These are phyloP conservation scores for Kernera saxatilis DNA, from an alignment of 345 rosid genomes.

Conservation along the genomic window DNA sequence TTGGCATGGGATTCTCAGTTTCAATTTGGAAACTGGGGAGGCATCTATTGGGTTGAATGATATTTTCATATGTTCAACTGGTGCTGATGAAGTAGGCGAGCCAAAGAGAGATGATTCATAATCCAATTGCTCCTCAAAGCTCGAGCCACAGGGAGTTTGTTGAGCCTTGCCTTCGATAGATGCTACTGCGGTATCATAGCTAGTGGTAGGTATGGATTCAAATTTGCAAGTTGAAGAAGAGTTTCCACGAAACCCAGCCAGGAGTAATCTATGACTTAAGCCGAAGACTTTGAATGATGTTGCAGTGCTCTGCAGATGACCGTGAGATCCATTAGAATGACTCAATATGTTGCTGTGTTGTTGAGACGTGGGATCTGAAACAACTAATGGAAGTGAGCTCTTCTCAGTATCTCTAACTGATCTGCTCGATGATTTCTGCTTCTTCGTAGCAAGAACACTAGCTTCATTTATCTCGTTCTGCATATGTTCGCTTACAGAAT, in stretches of 20 bases:
- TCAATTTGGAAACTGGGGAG: conserved; percentile 52
- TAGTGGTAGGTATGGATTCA: conserved; percentile 36
- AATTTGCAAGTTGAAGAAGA: conserved; percentile 41
- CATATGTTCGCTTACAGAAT: conserved; percentile 23
- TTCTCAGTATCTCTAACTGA: conserved; percentile 31
- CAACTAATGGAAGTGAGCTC: conserved; percentile 24
- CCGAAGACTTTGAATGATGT: conserved; percentile 52
- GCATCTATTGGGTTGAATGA: conserved; percentile 64
- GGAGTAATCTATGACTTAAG: conserved; percentile 59
- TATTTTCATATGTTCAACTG: conserved; percentile 81
- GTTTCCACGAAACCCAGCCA: conserved; percentile 61
- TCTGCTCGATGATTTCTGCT: conserved; percentile 27
- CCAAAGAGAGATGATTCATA: conserved; percentile 32
- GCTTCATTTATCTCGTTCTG: conserved; percentile 25
- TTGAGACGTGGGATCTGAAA: conserved; percentile 33
- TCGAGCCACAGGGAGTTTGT: conserved; percentile 30
- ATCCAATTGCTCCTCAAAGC: conserved; percentile 15
- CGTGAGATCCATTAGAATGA: conserved; percentile 18
- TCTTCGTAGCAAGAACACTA: conserved; percentile 26
- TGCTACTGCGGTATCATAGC: conserved; percentile 21
- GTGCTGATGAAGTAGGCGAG: conserved; percentile 77
- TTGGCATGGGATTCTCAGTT: conserved; percentile 65
- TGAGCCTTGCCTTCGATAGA: conserved; percentile 28
- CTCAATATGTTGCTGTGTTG: conserved; percentile 18
- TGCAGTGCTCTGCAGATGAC: conserved; percentile 19